phyloP scores from a whole-genome alignment of 2,329 filamentous ascomycete species.

The Cercospora zeina region DNA sequence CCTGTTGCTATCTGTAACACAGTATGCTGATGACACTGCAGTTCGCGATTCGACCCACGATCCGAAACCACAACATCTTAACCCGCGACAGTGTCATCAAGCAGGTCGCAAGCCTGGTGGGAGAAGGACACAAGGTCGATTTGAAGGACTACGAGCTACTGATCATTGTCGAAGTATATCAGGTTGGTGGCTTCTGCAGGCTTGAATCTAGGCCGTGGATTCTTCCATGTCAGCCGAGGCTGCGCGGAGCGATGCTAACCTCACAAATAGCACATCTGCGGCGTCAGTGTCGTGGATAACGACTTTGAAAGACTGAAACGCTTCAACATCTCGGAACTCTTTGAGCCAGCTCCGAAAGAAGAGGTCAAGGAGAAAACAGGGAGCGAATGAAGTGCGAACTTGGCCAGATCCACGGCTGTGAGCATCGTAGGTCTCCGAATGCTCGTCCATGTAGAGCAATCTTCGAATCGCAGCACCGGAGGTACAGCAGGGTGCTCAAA shows the following conservation, averaged over 20 bases:
- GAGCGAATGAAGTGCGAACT: not conserved
- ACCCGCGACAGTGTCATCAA: slow-evolving; percentile 70
- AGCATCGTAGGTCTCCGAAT: not conserved
- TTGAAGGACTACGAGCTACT: slow-evolving; percentile 76
- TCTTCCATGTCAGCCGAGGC: slow-evolving; percentile 5
- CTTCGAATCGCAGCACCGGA: not conserved
- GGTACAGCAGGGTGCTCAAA: not conserved
- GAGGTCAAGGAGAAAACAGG: slow-evolving; percentile 21
- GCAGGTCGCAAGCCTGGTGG: slow-evolving; percentile 66
- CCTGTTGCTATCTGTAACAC: not conserved
- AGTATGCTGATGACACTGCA: slow-evolving; percentile 41
- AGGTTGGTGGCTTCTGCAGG: slow-evolving; percentile 55
- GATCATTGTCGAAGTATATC: slow-evolving; percentile 76
- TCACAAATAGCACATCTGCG: slow-evolving; percentile 63
- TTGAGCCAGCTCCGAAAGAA: slow-evolving; percentile 51
- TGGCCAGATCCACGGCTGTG: not conserved
- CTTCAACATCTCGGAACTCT: slow-evolving; percentile 76
- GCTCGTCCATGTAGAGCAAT: not conserved
- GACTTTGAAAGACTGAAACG: slow-evolving; percentile 74
- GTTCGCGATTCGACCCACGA: slow-evolving; percentile 82
- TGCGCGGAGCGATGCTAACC: not conserved
- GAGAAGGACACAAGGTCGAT: slow-evolving; percentile 70
- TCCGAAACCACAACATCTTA: slow-evolving; percentile 70
- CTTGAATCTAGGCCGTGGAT: slow-evolving; percentile 16
- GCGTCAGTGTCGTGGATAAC: slow-evolving; percentile 74